Percentiles rank a stretch among this genome's conserved stretches.
These are phyloP conservation scores for Mycena haematopus DNA, from an alignment of 768 basidiomycete species.

Conservation along the genomic window DNA sequence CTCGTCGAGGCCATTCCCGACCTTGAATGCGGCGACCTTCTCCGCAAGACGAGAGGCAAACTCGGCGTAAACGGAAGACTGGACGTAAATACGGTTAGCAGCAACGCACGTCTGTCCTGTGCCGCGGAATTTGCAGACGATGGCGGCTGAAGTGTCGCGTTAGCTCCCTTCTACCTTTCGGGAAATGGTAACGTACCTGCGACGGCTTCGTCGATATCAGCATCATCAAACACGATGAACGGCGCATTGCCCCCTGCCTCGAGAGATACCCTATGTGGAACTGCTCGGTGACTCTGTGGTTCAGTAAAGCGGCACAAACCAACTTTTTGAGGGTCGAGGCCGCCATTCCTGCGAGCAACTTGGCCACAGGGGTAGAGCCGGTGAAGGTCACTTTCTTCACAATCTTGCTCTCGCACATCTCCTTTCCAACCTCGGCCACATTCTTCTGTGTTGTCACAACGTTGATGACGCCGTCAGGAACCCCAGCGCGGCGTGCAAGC, in stretches of 20 bases:
- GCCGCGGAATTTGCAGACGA: conserved; percentile 80
- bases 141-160: conserved; percentile 54
- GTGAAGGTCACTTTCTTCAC: conserved; percentile 94
- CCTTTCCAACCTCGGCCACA: conserved; percentile 86
- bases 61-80: conserved; percentile 89
- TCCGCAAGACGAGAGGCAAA: conserved; percentile 89
- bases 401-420: conserved; percentile 87
- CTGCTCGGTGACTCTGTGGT: not conserved
- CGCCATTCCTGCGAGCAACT: conserved; percentile 73
- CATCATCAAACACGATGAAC: conserved; percentile 97
- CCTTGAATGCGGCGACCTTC: conserved; percentile 80
- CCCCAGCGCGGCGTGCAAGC: conserved; percentile 87
- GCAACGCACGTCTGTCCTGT: conserved; percentile 88
- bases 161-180: not conserved
- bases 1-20: conserved; percentile 86
- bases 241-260: conserved; percentile 96
- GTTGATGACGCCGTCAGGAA: conserved; percentile 96
- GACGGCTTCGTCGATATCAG: conserved; percentile 91
- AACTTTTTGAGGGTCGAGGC: conserved; percentile 85
- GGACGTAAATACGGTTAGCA: conserved; percentile 93
- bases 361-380: conserved; percentile 84
- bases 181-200: conserved; percentile 55
- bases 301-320: conserved; percentile 41
- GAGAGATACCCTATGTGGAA: conserved; percentile 59
- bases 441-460: conserved; percentile 89